A percentile compares a stretch with the other conserved stretches of the same genome.
Evolutionary conservation across 345 rosid genomes (phyloP).

Genomic region (Zanthoxylum bungeanum): DNA sequence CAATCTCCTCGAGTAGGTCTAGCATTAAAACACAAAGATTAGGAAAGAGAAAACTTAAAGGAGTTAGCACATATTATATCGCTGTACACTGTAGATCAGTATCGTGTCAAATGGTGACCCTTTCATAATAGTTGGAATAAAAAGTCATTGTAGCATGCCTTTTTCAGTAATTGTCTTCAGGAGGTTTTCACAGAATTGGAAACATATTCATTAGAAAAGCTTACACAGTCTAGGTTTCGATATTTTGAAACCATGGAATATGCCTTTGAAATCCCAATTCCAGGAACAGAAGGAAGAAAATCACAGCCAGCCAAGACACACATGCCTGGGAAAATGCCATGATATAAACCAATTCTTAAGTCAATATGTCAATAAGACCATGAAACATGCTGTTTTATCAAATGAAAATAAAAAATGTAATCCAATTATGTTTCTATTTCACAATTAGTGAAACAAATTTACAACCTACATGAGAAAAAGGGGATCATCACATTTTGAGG

Average conservation of each 20-base stretch:
- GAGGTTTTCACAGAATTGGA: neutral
- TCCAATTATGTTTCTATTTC: neutral
- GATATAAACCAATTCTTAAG: constrained; percentile 6
- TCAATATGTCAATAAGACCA: neutral
- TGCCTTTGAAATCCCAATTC: constrained; percentile 82
- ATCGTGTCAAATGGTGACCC: neutral
- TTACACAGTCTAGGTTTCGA: constrained; percentile 71
- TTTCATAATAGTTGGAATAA: neutral
- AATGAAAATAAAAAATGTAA: neutral
- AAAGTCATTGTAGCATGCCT: neutral
- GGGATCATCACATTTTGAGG: neutral
- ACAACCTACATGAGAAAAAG: neutral
- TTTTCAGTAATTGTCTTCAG: neutral
- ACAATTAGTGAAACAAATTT: constrained; percentile 4
- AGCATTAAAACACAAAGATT: neutral
- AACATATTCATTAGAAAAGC: constrained; percentile 18
- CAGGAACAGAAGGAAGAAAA: constrained; percentile 87
- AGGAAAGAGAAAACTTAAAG: neutral
- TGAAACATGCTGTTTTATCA: neutral
- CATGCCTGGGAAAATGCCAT: constrained; percentile 55
- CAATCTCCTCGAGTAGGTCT: neutral
- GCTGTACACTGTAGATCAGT: neutral
- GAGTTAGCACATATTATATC: neutral
- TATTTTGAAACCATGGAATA: constrained; percentile 67
- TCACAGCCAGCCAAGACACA: constrained; percentile 95